Conservation (phyloP, 345 rosid genomes). For the Noccaea caerulescens region DNA sequence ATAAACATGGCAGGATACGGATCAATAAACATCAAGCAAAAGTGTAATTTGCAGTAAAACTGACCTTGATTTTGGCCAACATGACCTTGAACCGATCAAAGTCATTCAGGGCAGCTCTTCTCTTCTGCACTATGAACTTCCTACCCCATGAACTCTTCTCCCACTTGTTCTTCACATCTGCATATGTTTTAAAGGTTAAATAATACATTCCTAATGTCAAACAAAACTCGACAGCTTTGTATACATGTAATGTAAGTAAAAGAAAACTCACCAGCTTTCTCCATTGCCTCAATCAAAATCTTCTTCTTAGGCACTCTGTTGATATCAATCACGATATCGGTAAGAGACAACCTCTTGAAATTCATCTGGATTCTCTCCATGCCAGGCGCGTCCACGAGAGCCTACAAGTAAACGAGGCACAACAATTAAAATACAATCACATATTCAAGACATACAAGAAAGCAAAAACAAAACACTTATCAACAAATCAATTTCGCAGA, state of each 20-base stretch:
- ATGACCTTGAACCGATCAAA: slow-evolving; percentile 75
- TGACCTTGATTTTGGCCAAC: slow-evolving; percentile 76
- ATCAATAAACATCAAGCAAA: not conserved
- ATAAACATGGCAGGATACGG: not conserved
- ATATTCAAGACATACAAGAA: not conserved
- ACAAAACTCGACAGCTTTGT: not conserved
- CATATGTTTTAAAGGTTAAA: not conserved
- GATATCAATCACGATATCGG: slow-evolving; percentile 80
- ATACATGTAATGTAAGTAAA: not conserved
- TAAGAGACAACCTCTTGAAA: slow-evolving; percentile 83
- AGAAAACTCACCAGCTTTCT: slow-evolving; percentile 68
- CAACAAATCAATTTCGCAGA: not conserved
- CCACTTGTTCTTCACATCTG: slow-evolving; percentile 78
- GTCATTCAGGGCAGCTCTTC: slow-evolving; percentile 66
- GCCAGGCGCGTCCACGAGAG: slow-evolving; percentile 86
- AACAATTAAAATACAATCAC: not conserved
- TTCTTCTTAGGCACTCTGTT: slow-evolving; percentile 77
- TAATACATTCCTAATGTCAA: not conserved
- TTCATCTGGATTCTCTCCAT: slow-evolving; percentile 87
- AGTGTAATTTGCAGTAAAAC: not conserved
- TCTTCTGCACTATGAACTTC: slow-evolving; percentile 63
- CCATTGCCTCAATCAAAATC: slow-evolving; percentile 75
- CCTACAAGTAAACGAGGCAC: slow-evolving; percentile 46
- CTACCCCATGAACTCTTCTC: slow-evolving; percentile 79
- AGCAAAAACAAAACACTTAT: not conserved